Evolutionary conservation across 2,329 filamentous ascomycete species (phyloP), one percentile per base, ranked within the genome.

Genomic region (Fusarium sp.): DNA sequence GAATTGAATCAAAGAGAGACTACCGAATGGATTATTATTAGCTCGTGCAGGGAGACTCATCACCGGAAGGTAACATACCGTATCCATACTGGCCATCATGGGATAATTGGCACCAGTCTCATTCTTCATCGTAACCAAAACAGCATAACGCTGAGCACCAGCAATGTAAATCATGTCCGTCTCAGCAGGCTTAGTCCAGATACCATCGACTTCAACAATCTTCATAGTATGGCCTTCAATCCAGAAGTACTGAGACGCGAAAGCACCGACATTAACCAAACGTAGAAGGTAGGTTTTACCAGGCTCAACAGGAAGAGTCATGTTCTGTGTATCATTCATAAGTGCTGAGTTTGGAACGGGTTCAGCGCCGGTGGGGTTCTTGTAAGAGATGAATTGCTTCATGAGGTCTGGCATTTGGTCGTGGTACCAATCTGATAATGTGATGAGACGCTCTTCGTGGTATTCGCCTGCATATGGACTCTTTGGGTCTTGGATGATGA

Each of bases 91-190:
- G 0, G 52, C 27, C 52, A 46, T 55, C 52, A 55, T 46, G 0
- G 52, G 38, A 5, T 46, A 55, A 33, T 55, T 55, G 15, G 20
- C 38, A 1, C 26, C 13, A 7, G 52, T 46, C 10, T 55, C 38
- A 15, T 46, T 46, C 38, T 55, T 55, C 52, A 55, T 55, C 18
- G 52, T 55, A 4, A 55, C 52, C 27, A 55, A 55, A 7, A 55
- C 52, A 6, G 52, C 2, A 2, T 44, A 55, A 2, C 52, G 38
- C 1, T 55, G 52, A 3, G 52, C 52, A 15, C 52, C 23, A 6
- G 27, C 52, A 1, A 55, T 32, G 3, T 55, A 55, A n/a, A 46
- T 33, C 52, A 55, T 55, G 1, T 55, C 52, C 5, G 52, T 26
- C 38, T 55, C 52, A 5, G 38, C 52, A 45, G 52, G 52, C 12